These are phyloP conservation scores for Salvia sclarea DNA, from an alignment of 305 asterid species.

Conservation along the genomic window DNA sequence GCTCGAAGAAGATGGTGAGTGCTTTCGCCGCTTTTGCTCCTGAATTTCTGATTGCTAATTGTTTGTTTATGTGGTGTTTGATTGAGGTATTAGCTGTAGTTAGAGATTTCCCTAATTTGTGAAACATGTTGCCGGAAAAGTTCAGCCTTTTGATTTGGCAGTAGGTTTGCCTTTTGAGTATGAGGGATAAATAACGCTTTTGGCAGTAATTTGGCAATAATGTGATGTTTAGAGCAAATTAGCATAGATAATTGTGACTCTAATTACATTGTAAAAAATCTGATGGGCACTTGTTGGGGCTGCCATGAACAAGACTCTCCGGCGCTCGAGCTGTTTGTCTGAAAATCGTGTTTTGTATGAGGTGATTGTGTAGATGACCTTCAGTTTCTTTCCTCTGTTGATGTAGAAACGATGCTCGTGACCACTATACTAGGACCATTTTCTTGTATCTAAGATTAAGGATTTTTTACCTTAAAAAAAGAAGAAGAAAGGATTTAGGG, in stretches of 20 bases:
- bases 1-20: slow-evolving; percentile 91
- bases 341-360: not conserved
- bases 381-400: not conserved
- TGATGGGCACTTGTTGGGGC: not conserved
- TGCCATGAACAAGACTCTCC: not conserved
- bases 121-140: not conserved
- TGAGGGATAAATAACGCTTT: not conserved
- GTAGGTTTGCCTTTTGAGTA: not conserved
- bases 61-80: not conserved
- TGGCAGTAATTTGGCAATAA: not conserved
- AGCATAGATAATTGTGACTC: not conserved
- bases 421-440: not conserved
- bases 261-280: not conserved
- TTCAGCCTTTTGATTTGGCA: not conserved
- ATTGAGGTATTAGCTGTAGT: not conserved
- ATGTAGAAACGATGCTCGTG: not conserved
- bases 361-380: not conserved
- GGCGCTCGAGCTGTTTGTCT: not conserved
- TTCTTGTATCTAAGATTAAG: not conserved
- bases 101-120: not conserved
- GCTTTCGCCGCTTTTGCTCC: not conserved
- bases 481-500: no score
- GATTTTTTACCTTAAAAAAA: no score
- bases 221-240: not conserved
- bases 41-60: not conserved